Evolutionary conservation across 1,284 basidiomycete genomes (phyloP), one percentile per base, ranked within the genome.

Genomic region (Jaminaea rosea): DNA sequence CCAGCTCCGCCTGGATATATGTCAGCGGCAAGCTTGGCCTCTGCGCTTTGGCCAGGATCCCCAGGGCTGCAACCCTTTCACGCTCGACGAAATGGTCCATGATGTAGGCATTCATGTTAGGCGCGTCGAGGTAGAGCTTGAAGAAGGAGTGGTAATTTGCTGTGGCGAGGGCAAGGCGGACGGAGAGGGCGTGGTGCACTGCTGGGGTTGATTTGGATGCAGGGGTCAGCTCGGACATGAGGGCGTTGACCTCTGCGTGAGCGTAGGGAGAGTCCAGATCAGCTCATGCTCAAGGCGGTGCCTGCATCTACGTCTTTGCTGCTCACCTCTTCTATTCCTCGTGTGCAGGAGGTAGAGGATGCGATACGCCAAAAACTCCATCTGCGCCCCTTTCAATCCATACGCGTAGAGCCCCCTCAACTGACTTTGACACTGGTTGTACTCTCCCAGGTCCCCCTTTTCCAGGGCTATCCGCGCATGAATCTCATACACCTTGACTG

Each of bases 21-120:
- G 79, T 62, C 45, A 98, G 78, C n/a, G 86, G 79, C 21, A 96
- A 55, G 9, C 56, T 56, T 0, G 70, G 70, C 32, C 70, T 67
- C 46, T 65, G 62, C n/a, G 64, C 86, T 81, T 87, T 92, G 32
- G 88, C 83, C 78, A 98, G 91, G 63, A 87, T 83, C 65, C 89
- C 82, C 52, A 99, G 76, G 1, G 91, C 91, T 56, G 84, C 83
- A 51, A 87, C 81, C 51, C 94, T 79, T 77, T 97, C 94, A 60
- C 94, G 82, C 69, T 86, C 84, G 63, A 96, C 86, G 74, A 98
- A 96, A 75, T 97, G 91, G 76, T 98, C 93, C 88, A 98, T 94
- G 71, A 99, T 90, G 76, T 97, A 97, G 52, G 84, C 91, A 47
- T 90, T 89, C 94, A 98, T 97, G 74, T 93, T 93, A 37, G 92